These are phyloP conservation scores for Filobasidium floriforme DNA, from an alignment of 768 basidiomycete species.

Conservation along the genomic window DNA sequence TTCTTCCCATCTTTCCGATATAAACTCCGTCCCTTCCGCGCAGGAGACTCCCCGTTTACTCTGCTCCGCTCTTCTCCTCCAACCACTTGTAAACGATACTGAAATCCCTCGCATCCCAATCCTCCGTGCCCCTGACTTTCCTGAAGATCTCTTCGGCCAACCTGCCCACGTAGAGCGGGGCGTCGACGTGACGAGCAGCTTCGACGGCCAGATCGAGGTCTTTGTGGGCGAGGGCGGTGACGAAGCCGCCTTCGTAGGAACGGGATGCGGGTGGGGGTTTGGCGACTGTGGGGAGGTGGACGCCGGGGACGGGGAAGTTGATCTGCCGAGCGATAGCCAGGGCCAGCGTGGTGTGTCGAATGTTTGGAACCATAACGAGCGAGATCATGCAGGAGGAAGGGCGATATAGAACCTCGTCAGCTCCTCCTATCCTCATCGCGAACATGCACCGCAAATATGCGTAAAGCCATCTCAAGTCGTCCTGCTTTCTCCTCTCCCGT, in stretches of 20 bases:
- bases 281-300: constrained; percentile 13
- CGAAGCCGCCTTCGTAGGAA: constrained; percentile 23
- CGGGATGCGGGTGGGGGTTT: constrained; percentile 17
- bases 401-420: too few species aligned
- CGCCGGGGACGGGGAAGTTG: constrained; percentile 25
- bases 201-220: constrained; percentile 21
- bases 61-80: constrained; percentile 13
- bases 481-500: too few species aligned
- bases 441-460: too few species aligned
- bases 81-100: constrained; percentile 25
- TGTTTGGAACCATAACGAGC: too few species aligned
- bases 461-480: too few species aligned
- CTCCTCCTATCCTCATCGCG: too few species aligned
- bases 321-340: constrained; percentile 8
- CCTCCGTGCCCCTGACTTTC: constrained; percentile 13
- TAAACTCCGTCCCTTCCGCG: too few species aligned
- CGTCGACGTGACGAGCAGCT: constrained; percentile 12
- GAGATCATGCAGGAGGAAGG: too few species aligned
- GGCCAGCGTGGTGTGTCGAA: too few species aligned
- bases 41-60: too few species aligned
- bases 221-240: constrained; percentile 23
- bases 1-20: too few species aligned
- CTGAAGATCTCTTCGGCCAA: constrained; percentile 21
- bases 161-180: constrained; percentile 16
- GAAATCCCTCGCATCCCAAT: constrained; percentile 19